Evolutionary conservation across 331 rosid genomes (phyloP), one percentile per base, ranked within the genome.

Genomic region (Malus hybrid): DNA sequence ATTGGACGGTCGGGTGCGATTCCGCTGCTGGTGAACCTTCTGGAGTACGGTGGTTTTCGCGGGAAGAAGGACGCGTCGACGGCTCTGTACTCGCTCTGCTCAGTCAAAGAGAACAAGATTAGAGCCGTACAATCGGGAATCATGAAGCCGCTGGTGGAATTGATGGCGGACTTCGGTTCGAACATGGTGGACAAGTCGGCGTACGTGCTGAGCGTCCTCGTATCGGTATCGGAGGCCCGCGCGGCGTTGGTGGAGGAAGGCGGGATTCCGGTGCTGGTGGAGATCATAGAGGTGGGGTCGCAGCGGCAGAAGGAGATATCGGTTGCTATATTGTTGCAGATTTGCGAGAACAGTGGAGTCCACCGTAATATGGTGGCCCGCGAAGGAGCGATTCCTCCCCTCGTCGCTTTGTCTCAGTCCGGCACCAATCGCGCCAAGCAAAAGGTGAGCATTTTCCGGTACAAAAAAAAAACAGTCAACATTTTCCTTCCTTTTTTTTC

Each of bases 391-490:
- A 90, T 94, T 83, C 97, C 97, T 44, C 97, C 97, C 36, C 81
- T 94, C 69, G 89, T 94, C 10, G 93, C 99, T 63, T 68, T 94
- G 85, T 84, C 99, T 0, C 96, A 92, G 78, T 86, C 96, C 75
- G 97, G 96, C 92, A 92, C 96, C 65, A 83, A 86, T 88, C 99
- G 99, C 84, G 96, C 96, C 87, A 94, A 87, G 88, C 95, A 94
- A 81, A 94, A 94, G 99, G 99, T 94, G 3, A 78, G 86, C 4
- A 48, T 33, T 46, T 67, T 68, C 71, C 76, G 77, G 77, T 62
- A 6, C 34, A 18, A 4, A 52, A 63, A 63, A 63, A n/a, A 36
- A 30, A 63, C 7, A 6, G 7, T 14, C 7, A 30, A 20, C 26
- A 39, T 39, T 39, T 24, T 6, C 16, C 14, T 16, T 48, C 63